Percentiles rank a stretch among this genome's conserved stretches.
Evolutionary conservation across 2,329 filamentous ascomycete species (phyloP).

Genomic region (Incumbomyces lentus): DNA sequence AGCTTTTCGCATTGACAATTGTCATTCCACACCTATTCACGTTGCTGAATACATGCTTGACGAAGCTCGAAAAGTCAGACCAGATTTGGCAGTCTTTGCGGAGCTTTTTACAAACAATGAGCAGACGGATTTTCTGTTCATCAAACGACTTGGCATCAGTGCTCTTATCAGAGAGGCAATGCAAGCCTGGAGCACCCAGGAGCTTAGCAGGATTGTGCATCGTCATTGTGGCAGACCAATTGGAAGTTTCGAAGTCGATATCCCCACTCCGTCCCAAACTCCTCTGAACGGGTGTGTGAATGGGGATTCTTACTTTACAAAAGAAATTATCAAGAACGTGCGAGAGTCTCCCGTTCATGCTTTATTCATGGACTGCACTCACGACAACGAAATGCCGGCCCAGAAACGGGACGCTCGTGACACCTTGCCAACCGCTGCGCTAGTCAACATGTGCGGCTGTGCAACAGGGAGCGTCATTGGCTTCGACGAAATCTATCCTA

Average conservation of each 20-base stretch:
- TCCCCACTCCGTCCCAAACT: constrained; percentile 26
- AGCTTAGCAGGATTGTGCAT: constrained; percentile 86
- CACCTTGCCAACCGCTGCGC: constrained; percentile 82
- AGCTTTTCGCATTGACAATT: constrained; percentile 95
- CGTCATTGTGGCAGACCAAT: constrained; percentile 88
- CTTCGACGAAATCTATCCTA: constrained; percentile 92
- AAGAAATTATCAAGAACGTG: constrained; percentile 66
- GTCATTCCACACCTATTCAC: constrained; percentile 87
- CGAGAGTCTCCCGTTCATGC: constrained; percentile 83
- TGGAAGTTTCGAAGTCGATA: constrained; percentile 89
- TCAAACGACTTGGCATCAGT: constrained; percentile 82
- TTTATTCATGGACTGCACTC: constrained; percentile 97
- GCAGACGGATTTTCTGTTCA: constrained; percentile 91
- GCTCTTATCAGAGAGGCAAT: constrained; percentile 93
- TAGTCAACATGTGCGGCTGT: constrained; percentile 92
- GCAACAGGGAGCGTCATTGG: constrained; percentile 95
- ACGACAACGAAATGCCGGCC: constrained; percentile 92
- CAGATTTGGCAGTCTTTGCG: constrained; percentile 82
- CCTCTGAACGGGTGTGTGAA: constrained; percentile 23
- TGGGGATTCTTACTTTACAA: constrained; percentile 19
- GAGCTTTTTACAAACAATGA: constrained; percentile 95
- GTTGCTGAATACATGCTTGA: constrained; percentile 93
- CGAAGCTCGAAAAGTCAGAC: constrained; percentile 76
- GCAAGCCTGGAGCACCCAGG: constrained; percentile 93
- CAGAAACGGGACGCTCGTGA: constrained; percentile 92